phyloP scores from a whole-genome alignment of 352 stramenopile species.

The Pythium vanterpoolii region DNA sequence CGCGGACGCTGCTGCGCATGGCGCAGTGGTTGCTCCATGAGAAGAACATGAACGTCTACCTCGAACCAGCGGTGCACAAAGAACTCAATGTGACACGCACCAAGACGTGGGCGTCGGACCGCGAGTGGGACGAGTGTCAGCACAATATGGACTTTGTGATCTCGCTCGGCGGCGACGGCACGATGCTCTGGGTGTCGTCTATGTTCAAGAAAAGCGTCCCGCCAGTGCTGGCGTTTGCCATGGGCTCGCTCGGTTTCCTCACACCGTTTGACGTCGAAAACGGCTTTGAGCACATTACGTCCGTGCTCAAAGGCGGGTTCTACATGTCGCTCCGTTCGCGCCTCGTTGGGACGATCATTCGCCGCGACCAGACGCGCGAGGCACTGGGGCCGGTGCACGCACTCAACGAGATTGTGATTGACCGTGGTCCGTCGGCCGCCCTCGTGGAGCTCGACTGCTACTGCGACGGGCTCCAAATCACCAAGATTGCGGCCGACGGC shows the following conservation, averaged over 20 bases:
- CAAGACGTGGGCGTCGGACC: conserved; percentile 56
- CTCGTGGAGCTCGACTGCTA: conserved; percentile 97
- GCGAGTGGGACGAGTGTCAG: conserved; percentile 71
- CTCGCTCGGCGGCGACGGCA: conserved; percentile 95
- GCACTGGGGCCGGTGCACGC: conserved; percentile 83
- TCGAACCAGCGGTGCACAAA: conserved; percentile 74
- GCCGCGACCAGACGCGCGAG: conserved; percentile 49
- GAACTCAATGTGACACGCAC: conserved; percentile 54
- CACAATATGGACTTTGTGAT: conserved; percentile 89
- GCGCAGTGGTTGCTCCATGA: conserved; percentile 71
- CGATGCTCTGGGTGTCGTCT: conserved; percentile 85
- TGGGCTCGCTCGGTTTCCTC: conserved; percentile 96
- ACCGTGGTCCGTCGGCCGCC: conserved; percentile 86
- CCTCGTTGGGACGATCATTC: conserved; percentile 68
- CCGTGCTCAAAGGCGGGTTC: conserved; percentile 77
- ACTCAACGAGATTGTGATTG: conserved; percentile 98
- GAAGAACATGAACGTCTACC: conserved; percentile 63
- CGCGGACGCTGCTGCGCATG: conserved; percentile 62
- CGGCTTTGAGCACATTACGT: conserved; percentile 63
- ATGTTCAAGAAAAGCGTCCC: conserved; percentile 91
- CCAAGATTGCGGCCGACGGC: conserved; percentile 94
- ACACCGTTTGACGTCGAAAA: conserved; percentile 90
- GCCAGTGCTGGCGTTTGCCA: conserved; percentile 93
- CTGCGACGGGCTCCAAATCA: conserved; percentile 95
- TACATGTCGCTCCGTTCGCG: conserved; percentile 81